phyloP scores from a whole-genome alignment of 2,329 filamentous ascomycete genomes.

The Stagonosporopsis rhizophila region DNA sequence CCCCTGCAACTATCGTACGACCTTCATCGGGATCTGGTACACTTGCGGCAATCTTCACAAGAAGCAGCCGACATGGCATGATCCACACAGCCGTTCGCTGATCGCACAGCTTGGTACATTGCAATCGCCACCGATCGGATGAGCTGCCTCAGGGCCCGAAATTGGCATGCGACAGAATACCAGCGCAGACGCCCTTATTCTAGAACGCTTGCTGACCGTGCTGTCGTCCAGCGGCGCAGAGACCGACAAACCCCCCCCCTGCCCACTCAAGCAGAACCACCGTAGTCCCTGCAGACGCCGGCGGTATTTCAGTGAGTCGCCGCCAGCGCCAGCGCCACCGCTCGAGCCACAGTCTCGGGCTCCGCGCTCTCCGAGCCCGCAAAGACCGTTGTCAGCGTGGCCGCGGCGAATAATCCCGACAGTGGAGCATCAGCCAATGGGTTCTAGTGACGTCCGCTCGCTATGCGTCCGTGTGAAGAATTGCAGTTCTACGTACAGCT shows the following conservation, averaged over 20 bases:
- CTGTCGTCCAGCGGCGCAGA: not conserved
- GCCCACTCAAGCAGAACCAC: not conserved
- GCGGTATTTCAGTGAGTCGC: not conserved
- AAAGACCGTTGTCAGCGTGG: not conserved
- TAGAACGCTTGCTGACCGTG: not conserved
- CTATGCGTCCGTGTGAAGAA: constrained; percentile 2
- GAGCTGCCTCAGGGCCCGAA: not conserved
- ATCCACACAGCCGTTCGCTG: constrained; percentile 6
- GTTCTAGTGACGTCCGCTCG: not conserved
- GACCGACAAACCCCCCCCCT: no score
- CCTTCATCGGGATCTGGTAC: not conserved
- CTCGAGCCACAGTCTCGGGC: constrained; percentile 3
- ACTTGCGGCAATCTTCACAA: not conserved
- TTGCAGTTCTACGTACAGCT: constrained; percentile 40
- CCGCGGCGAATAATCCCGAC: no score
- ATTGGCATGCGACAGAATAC: not conserved
- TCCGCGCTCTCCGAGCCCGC: constrained; percentile 8
- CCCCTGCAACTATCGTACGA: constrained; percentile 10
- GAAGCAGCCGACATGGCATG: not conserved
- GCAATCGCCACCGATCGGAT: constrained; percentile 1
- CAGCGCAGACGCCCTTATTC: not conserved
- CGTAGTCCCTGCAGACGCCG: not conserved
- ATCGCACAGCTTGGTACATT: not conserved
- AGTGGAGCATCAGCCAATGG: not conserved
- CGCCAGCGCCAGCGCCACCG: not conserved